A percentile compares a stretch with the other conserved stretches of the same genome.
phyloP scores from a whole-genome alignment of 768 basidiomycete species.

The Lyophyllum shimeji region DNA sequence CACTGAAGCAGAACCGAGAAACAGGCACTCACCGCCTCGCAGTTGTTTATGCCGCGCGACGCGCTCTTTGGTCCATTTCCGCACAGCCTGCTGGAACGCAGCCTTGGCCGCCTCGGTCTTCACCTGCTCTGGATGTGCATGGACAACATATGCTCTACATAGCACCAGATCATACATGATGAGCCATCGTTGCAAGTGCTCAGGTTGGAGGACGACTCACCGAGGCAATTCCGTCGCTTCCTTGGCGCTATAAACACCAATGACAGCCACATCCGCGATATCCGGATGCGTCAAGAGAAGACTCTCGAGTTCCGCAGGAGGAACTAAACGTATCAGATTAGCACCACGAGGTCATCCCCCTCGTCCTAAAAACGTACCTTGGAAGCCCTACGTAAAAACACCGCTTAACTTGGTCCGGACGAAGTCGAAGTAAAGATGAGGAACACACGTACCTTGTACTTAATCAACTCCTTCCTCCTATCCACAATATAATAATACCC shows the following conservation, averaged over 20 bases:
- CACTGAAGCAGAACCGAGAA: neutral
- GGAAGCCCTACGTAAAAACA: conserved; percentile 57
- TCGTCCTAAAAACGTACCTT: conserved; percentile 45
- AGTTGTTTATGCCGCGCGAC: conserved; percentile 77
- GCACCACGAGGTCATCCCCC: neutral
- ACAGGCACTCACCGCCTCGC: conserved; percentile 54
- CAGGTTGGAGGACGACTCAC: conserved; percentile 28
- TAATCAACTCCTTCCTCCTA: conserved; percentile 72
- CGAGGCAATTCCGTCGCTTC: conserved; percentile 84
- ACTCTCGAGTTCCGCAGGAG: conserved; percentile 84
- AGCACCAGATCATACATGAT: neutral
- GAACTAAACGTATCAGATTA: conserved; percentile 44
- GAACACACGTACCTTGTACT: conserved; percentile 54
- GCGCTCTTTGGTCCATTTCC: conserved; percentile 63
- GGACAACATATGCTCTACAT: conserved; percentile 65
- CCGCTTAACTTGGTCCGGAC: neutral
- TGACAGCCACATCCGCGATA: conserved; percentile 78
- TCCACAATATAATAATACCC: conserved; percentile 79
- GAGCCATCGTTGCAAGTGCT: neutral
- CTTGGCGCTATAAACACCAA: conserved; percentile 64
- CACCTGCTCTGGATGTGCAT: conserved; percentile 36
- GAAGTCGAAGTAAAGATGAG: neutral
- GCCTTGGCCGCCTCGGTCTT: conserved; percentile 34
- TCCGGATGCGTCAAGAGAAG: conserved; percentile 73
- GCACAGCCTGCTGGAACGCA: conserved; percentile 50